These are phyloP conservation scores for Nothophoma quercina DNA, from an alignment of 2,329 filamentous ascomycete species.

Conservation along the genomic window DNA sequence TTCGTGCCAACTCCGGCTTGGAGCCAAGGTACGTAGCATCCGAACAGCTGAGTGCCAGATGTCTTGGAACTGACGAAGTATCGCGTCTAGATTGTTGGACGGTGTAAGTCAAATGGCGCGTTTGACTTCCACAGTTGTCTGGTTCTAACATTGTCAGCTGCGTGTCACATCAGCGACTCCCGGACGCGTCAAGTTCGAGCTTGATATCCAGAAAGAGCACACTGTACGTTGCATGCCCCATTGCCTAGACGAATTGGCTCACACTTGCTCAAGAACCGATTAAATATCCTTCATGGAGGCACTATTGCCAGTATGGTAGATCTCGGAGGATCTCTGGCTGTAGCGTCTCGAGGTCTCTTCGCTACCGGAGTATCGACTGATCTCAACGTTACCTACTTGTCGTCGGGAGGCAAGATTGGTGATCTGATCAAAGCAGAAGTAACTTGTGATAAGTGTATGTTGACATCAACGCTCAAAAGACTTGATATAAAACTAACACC, in stretches of 20 bases:
- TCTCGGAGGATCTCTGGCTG: slow-evolving; percentile 70
- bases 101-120: too few relatives aligned
- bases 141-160: slow-evolving; percentile 58
- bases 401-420: slow-evolving; percentile 68
- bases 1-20: slow-evolving; percentile 83
- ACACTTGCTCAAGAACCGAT: slow-evolving; percentile 66
- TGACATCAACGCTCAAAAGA: not conserved
- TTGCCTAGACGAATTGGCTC: slow-evolving; percentile 6
- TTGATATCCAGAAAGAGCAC: slow-evolving; percentile 77
- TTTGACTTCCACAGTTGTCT: too few relatives aligned
- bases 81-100: slow-evolving; percentile 50
- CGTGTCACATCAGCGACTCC: slow-evolving; percentile 69
- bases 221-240: slow-evolving; percentile 62
- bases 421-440: slow-evolving; percentile 67
- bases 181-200: slow-evolving; percentile 77
- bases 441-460: slow-evolving; percentile 69
- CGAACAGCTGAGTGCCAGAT: not conserved
- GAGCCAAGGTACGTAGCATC: slow-evolving; percentile 76
- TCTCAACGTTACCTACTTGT: slow-evolving; percentile 71
- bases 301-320: slow-evolving; percentile 80
- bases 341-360: slow-evolving; percentile 70
- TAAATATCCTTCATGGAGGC: slow-evolving; percentile 79
- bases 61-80: not conserved
- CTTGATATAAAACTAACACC: not conserved
- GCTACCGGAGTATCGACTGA: slow-evolving; percentile 73